Evolutionary conservation across 805 yeast species (phyloP), one percentile per base, ranked within the genome.

Genomic region (Candida golubevii): DNA sequence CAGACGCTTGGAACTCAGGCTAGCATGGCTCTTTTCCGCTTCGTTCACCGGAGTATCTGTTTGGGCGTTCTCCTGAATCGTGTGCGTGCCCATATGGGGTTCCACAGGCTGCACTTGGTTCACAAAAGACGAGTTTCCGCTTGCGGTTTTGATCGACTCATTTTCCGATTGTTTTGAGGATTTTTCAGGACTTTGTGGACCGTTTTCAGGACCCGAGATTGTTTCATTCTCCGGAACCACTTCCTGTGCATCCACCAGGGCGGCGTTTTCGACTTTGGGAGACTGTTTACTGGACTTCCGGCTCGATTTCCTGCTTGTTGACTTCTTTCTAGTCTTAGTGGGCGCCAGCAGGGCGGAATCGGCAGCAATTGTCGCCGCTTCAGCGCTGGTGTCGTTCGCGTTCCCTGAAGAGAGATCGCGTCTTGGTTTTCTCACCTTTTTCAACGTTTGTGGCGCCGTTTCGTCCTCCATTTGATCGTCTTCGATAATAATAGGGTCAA

Each of bases 351-450:
- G 23, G 4, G 3, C 23, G 3, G 23, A 18, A 18, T 18, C 23
- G 23, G 4, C 23, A 18, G 23, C 3, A 6, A 29, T 29, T 10
- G 3, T 12, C 32, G 6, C n/a, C 32, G 11, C n/a, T 12, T 29
- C 32, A 12, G 6, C 4, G 32, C 32, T 12, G 11, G n/a, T 11
- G 3, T 11, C 11, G 11, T 29, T 12, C 4, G 6, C 6, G n/a
- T 29, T 29, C 23, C 23, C 23, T 18, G 23, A 18, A 18, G 23
- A 18, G 5, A 18, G 23, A 10, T 29, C 32, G 42, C 30, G 41
- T 33, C 45, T 35, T 7, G 34, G 26, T 37, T 46, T 42, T 15
- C 29, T 28, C 27, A 12, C 38, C 33, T 37, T 38, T 5, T 15
- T 30, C 26, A 15, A 28, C 13, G 26, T 8, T 39, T 43, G 31